Base-by-base conservation (phyloP, 2,329 filamentous ascomycete genomes). In the Fusarium oligoseptatum region DNA sequence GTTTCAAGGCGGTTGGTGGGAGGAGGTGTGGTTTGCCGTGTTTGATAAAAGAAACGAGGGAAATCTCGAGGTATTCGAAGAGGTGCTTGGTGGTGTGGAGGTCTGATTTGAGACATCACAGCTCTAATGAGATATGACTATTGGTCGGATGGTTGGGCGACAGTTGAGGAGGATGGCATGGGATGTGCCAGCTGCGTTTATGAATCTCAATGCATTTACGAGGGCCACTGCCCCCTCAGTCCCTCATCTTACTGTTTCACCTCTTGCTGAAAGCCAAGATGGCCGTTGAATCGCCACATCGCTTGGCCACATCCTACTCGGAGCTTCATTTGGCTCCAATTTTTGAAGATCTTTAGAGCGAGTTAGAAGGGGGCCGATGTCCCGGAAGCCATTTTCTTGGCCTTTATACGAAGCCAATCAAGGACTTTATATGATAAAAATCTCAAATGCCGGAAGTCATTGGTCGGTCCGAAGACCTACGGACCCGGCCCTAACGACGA, bases 1-100 rank as follows among this genome's bases (percentile, higher is more conserved):
- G 82, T 93, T 93, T 73, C 76, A 81, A 43, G 89, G 90, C 2
- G 89, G 90, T 0, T 92, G 91, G 90, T 93, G 91, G 89, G 80
- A 82, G 75, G 87, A 88, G 64, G 82, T 94, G 20, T 86, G 89
- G 72, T 94, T 94, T 85, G 92, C 92, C 0, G 88, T 94, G 58
- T 84, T 83, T 66, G 87, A 88, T 70, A 78, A 74, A 27, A 82
- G 78, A 70, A 81, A 81, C 58, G 84, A 86, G 62, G 86, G 86
- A 2, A 89, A 91, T 77, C 87, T 85, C 77, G 85, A 85, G 22
- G 73, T 87, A 3, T 90, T 91, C 81, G 82, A 83, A n/a, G 75
- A 82, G 20, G 65, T 83, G 4, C 78, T 89, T n/a, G 81, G 82
- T 45, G 83, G 82, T 12, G 71, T 83, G 63, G 72, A 80, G 65